phyloP scores from a whole-genome alignment of 768 basidiomycete species.

The Trametes gibbosa region DNA sequence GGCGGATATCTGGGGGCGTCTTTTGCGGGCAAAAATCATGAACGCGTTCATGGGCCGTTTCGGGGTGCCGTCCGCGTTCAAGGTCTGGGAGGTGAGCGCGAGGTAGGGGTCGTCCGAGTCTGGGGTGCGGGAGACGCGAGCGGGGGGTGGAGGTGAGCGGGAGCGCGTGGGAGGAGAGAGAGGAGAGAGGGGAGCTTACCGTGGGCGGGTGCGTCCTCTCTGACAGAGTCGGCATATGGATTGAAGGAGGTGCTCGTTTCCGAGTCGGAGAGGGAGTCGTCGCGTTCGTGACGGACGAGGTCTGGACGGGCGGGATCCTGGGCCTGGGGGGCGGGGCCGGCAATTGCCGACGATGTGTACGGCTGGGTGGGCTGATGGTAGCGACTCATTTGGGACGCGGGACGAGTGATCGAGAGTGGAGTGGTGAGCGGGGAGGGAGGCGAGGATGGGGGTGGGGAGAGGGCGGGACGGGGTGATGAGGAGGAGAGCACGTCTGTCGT shows the following conservation, averaged over 20 bases:
- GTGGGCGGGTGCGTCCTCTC: slow-evolving; percentile 18
- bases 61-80: slow-evolving; percentile 85
- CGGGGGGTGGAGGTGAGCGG: neutral
- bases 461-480: neutral
- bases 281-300: slow-evolving; percentile 21
- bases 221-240: slow-evolving; percentile 10
- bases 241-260: slow-evolving; percentile 33
- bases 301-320: slow-evolving; percentile 11
- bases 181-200: slow-evolving; percentile 11
- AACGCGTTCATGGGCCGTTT: slow-evolving; percentile 93
- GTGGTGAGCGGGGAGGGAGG: neutral
- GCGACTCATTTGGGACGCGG: slow-evolving; percentile 22
- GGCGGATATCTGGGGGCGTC: slow-evolving; percentile 81
- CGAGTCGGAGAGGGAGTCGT: slow-evolving; percentile 53
- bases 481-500: neutral
- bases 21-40: slow-evolving; percentile 86
- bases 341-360: slow-evolving; percentile 19
- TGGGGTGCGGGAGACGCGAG: neutral
- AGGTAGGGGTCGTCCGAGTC: slow-evolving; percentile 38
- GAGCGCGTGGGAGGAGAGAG: neutral
- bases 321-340: slow-evolving; percentile 30
- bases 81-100: slow-evolving; percentile 69
- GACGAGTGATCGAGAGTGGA: neutral
- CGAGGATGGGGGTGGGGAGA: neutral
- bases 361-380: slow-evolving; percentile 19